Base-by-base conservation (phyloP, 2,329 filamentous ascomycete species). In the Ramichloridium luteum region DNA sequence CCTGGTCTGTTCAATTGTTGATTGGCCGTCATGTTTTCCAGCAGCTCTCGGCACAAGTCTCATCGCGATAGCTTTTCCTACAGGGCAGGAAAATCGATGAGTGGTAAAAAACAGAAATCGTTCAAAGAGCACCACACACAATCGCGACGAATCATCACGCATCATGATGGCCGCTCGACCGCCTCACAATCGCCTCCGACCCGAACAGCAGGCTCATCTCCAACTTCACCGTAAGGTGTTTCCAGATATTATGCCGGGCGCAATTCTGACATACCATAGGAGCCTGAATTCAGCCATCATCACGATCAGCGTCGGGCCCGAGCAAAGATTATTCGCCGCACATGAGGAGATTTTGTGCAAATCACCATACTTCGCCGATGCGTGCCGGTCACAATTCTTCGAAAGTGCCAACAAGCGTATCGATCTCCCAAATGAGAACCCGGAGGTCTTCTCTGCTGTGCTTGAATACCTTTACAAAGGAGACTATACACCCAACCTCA, bases 381-480 rank as follows among this genome's bases (percentile, higher is more conserved):
- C 69, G 26, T 71, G 77, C 42, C 67, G 69, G 35, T 67, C 66
- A 41, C 72, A 78, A 49, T 79, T 72, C 63, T 69, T 73, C 59
- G 70, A 70, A 37, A 53, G 63, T 11, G 50, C 64, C 34, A 67
- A 64, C 52, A 85, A 83, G 60, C 76, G 78, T 33, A 79, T 93
- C 53, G 70, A 78, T 31, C 72, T 93, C 2, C 79, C 83, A 2
- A 75, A 88, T 38, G 86, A 93, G 57, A 78, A 86, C 46, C 84
- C 86, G 13, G 84, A 93, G 55, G 78, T 93, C 49, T 86, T 94
- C 58, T 92, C 83, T 5, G 85, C 80, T 4, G 70, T 94, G 8
- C 74, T 94, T 35, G 86, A 94, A 54, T 93, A 80, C 47, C 74
- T 94, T 35, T 92, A 92, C 70, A 92, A 92, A 60, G 85, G 85